Evolutionary conservation across 257 asterid genomes (phyloP).

Genomic region (Galeopsis tetrahit): DNA sequence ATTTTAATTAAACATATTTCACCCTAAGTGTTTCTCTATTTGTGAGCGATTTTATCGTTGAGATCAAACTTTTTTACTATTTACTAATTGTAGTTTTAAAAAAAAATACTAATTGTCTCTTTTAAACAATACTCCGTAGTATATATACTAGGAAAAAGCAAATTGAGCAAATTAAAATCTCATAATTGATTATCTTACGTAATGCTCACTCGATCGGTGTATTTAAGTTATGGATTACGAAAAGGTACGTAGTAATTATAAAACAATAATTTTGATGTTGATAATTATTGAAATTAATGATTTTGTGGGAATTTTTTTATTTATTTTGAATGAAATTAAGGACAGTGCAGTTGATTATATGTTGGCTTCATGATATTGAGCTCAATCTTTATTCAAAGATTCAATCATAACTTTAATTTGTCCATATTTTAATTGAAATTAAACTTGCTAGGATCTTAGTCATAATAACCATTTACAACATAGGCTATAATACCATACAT

Average conservation of each 20-base stretch:
- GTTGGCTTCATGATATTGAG: constrained; percentile 38
- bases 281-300: constrained; percentile 38
- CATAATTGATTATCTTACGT: not conserved
- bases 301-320: constrained; percentile 35
- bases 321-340: constrained; percentile 42
- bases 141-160: not conserved
- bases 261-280: constrained; percentile 29
- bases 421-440: constrained; percentile 36
- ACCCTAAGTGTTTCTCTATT: too few relatives aligned
- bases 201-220: constrained; percentile 3
- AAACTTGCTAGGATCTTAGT: constrained; percentile 42
- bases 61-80: too few relatives aligned
- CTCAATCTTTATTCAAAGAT: constrained; percentile 34
- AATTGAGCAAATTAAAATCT: not conserved
- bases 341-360: constrained; percentile 33
- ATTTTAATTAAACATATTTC: too few relatives aligned
- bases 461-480: constrained; percentile 46
- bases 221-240: constrained; percentile 25
- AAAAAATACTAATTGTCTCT: too few relatives aligned
- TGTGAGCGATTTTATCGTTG: too few relatives aligned
- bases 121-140: too few relatives aligned
- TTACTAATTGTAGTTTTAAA: too few relatives aligned
- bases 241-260: constrained; percentile 22
- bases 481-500: constrained; percentile 37
- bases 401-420: constrained; percentile 41